Evolutionary conservation across 2,329 filamentous ascomycete genomes (phyloP), one percentile per base, ranked within the genome.

Genomic region (Davidsoniella eucalypti): DNA sequence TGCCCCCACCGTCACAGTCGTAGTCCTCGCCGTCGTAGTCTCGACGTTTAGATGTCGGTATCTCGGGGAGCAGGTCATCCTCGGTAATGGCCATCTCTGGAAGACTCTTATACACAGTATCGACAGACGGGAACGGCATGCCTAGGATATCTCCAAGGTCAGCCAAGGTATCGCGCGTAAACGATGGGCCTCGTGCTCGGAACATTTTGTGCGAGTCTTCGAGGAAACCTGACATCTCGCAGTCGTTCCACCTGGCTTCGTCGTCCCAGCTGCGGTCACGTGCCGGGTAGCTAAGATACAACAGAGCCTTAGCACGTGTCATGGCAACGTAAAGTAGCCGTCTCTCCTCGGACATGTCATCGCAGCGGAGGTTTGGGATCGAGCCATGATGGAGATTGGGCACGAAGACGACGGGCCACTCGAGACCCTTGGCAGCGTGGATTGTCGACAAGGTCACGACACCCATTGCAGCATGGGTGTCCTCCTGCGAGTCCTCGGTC

Each of bases 331-430:
- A 98, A 0, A 98, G 70, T 43, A 98, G 66, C 25, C 90, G 74
- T 53, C 92, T 73, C 62, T 98, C 90, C 63, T 98, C 90, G 51
- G 90, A 82, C 2, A 73, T 71, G 60, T 96, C 86, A 43, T 95
- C 88, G 1, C 87, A 76, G 57, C 88, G 75, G 2, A 81, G 82
- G 62, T 96, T 90, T 4, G 90, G 90, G 53, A 96, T 93, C 2
- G 83, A 90, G 1, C 90, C 92, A 44, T 87, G 78, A 60, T 94
- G 94, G 23, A 87, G 82, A 1, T 84, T 85, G 5, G 92, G 88
- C 14, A 96, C 80, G 62, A 96, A 96, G 1, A 96, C 87, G 1
- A 94, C 73, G 0, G 90, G 90, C 92, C 92, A 98, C 63, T 98
- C 90, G 1, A 98, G 71, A 2, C 90, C 90, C 64, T 98, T 98